These are phyloP conservation scores for Encephalitozoon hellem DNA, from an alignment of 371 early-diverging fungal genomes.

Conservation along the genomic window DNA sequence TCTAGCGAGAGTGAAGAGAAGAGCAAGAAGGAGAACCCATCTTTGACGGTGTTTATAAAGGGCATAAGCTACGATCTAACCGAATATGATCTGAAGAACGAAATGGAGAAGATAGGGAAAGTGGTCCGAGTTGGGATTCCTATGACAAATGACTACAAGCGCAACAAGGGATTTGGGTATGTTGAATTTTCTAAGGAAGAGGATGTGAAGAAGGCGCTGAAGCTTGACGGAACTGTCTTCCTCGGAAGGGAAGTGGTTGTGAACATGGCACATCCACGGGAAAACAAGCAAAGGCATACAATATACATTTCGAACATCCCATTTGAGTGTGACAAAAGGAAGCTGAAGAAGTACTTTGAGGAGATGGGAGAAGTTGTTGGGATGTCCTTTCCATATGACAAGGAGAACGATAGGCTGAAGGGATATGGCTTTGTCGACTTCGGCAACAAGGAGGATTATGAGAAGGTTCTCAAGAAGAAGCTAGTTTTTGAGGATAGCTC, in stretches of 20 bases:
- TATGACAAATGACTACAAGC: slow-evolving; percentile 26
- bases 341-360: slow-evolving; percentile 35
- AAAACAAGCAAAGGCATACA: slow-evolving; percentile 36
- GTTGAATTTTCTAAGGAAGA: slow-evolving; percentile 57
- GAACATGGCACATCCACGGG: slow-evolving; percentile 28
- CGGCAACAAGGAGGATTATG: slow-evolving; percentile 21
- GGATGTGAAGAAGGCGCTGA: slow-evolving; percentile 47
- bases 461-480: slow-evolving; percentile 44
- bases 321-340: slow-evolving; percentile 31
- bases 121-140: slow-evolving; percentile 58
- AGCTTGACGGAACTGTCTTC: slow-evolving; percentile 49
- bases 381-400: slow-evolving; percentile 42
- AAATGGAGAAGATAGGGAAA: slow-evolving; percentile 55
- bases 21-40: not conserved
- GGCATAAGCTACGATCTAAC: slow-evolving; percentile 49
- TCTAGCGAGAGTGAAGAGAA: not conserved
- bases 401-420: slow-evolving; percentile 45
- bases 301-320: slow-evolving; percentile 55
- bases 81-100: slow-evolving; percentile 53
- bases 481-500: slow-evolving; percentile 52
- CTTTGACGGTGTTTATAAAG: slow-evolving; percentile 56
- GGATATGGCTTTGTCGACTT: slow-evolving; percentile 54
- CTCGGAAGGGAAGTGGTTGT: slow-evolving; percentile 50
- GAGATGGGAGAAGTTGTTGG: slow-evolving; percentile 33
- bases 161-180: slow-evolving; percentile 61